These are phyloP conservation scores for Apiospora rasikravindrae DNA, from an alignment of 2,329 filamentous ascomycete genomes.

Conservation along the genomic window DNA sequence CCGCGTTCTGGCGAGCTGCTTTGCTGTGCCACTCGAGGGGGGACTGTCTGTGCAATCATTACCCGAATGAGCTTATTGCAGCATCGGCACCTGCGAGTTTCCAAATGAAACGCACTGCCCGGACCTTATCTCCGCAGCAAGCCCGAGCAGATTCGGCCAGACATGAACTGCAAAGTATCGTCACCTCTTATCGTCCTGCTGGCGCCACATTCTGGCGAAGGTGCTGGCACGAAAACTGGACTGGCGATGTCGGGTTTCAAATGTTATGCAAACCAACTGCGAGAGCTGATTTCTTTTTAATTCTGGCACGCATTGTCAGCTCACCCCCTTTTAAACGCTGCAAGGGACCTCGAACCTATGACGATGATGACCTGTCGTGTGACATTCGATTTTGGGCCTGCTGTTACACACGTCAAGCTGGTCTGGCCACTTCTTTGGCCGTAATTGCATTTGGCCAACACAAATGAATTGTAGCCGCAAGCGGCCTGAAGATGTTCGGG, in stretches of 20 bases:
- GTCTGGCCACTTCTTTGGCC: not conserved
- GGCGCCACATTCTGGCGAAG: not conserved
- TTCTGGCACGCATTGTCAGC: not conserved
- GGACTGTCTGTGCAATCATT: not conserved
- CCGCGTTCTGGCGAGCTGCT: not conserved
- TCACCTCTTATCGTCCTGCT: not conserved
- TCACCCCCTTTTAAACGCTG: not conserved
- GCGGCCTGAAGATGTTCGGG: no score
- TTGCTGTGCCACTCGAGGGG: not conserved
- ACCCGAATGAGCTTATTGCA: not conserved
- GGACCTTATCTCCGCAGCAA: not conserved
- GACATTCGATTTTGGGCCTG: no score
- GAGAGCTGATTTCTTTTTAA: not conserved
- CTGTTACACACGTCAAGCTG: not conserved
- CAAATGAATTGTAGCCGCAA: not conserved
- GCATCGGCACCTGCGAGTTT: not conserved
- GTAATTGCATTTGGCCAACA: not conserved
- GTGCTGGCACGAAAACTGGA: not conserved
- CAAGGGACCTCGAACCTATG: no score
- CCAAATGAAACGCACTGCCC: not conserved
- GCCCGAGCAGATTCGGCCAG: not conserved
- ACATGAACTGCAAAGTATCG: not conserved
- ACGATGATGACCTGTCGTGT: no score
- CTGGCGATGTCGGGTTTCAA: not conserved
- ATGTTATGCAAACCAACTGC: not conserved